A percentile compares a stretch with the other conserved stretches of the same genome.
Conservation (phyloP, 257 asterid genomes). For the Solanum peruvianum region DNA sequence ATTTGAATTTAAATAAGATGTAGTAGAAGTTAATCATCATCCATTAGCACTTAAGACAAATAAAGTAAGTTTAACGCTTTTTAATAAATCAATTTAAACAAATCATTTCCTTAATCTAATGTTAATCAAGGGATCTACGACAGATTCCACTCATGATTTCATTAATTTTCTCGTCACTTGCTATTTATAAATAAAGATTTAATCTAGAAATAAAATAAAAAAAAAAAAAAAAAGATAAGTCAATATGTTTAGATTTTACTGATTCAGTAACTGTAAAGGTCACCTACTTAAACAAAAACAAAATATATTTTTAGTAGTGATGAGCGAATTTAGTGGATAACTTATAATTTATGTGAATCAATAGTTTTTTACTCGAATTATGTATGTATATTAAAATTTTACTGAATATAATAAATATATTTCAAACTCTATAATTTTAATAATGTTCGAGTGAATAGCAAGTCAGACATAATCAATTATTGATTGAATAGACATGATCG, state of each 20-base stretch:
- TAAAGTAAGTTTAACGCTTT: constrained; percentile 20
- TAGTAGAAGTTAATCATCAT: neutral
- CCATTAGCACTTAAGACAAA: neutral
- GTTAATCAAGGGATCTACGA: neutral
- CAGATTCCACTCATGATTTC: constrained; percentile 8
- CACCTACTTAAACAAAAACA: neutral
- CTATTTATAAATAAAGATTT: neutral
- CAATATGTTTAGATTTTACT: neutral
- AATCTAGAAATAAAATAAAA: neutral
- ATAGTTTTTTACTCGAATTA: neutral
- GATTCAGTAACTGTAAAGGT: neutral
- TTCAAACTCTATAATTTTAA: neutral
- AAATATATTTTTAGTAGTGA: neutral
- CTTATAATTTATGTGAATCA: neutral
- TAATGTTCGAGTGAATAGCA: too few relatives aligned
- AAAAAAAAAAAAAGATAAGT: neutral
- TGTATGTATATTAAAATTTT: neutral
- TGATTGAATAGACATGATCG: too few relatives aligned
- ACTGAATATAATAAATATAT: neutral
- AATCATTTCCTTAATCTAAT: constrained; percentile 9
- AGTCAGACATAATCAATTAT: too few relatives aligned
- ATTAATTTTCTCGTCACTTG: constrained; percentile 22
- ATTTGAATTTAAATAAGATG: neutral
- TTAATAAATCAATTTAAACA: constrained; percentile 13
- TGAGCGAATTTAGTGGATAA: neutral